phyloP scores from a whole-genome alignment of 1,139 yeast species.

The Pichia sp. region DNA sequence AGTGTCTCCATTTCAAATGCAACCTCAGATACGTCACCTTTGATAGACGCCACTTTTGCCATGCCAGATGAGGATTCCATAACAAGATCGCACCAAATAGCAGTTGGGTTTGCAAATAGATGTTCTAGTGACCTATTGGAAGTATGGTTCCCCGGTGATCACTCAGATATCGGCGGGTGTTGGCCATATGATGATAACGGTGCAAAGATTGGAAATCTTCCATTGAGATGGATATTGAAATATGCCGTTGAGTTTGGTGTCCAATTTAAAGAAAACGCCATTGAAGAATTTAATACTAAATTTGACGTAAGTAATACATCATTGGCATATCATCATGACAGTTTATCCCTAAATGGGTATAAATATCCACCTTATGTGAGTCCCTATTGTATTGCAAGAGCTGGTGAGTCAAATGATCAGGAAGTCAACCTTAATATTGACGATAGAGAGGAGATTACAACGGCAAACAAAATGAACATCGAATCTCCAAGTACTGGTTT shows the following conservation, averaged over 20 bases:
- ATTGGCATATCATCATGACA: constrained; percentile 43
- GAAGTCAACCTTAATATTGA: no score
- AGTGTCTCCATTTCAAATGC: no score
- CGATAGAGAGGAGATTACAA: no score
- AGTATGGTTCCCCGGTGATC: constrained; percentile 62
- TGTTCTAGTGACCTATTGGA: constrained; percentile 37
- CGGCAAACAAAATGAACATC: no score
- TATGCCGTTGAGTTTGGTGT: constrained; percentile 47
- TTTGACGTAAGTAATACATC: constrained; percentile 35
- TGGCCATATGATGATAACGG: constrained; percentile 39
- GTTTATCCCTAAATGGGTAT: constrained; percentile 26
- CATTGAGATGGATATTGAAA: constrained; percentile 53
- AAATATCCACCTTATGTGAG: constrained; percentile 6
- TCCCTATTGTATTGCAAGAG: constrained; percentile 4
- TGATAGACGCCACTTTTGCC: background rate
- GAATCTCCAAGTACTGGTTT: no score
- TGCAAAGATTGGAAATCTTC: constrained; percentile 35
- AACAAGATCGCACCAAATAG: constrained; percentile 8
- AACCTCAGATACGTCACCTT: background rate
- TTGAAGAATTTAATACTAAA: constrained; percentile 33
- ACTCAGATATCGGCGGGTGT: constrained; percentile 62
- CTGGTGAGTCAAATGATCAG: no score
- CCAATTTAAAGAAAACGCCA: constrained; percentile 33
- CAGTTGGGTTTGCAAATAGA: constrained; percentile 3
- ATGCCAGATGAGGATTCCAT: constrained; percentile 6